Evolutionary conservation across 2,329 filamentous ascomycete genomes (phyloP).

Genomic region (Fusarium solani-melongenae): DNA sequence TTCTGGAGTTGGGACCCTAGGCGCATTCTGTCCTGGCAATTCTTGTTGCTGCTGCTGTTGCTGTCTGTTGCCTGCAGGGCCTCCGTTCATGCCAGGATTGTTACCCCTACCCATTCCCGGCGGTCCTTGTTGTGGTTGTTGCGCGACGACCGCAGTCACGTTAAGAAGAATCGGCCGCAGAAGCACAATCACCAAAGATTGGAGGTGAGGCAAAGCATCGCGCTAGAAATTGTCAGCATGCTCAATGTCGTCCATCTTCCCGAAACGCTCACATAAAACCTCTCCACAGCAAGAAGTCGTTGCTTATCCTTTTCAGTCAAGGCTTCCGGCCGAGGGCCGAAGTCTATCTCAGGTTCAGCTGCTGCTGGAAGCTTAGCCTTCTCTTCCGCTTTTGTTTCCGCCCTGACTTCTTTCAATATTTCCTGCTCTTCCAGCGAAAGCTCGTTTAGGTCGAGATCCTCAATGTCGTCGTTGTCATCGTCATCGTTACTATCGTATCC

Average conservation of each 20-base stretch:
- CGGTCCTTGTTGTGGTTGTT: constrained; percentile 62
- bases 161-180: constrained; percentile 89
- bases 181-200: constrained; percentile 92
- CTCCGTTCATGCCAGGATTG: constrained; percentile 55
- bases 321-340: constrained; percentile 60
- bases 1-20: constrained; percentile 55
- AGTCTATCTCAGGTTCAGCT: constrained; percentile 48
- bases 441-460: constrained; percentile 60
- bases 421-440: constrained; percentile 53
- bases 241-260: neutral
- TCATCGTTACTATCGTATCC: constrained; percentile 77
- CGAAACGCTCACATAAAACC: constrained; percentile 79
- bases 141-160: constrained; percentile 83
- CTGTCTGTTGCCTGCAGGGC: constrained; percentile 46
- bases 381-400: constrained; percentile 47
- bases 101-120: constrained; percentile 54
- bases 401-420: constrained; percentile 55
- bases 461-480: constrained; percentile 56
- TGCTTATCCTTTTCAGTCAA: constrained; percentile 68
- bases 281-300: constrained; percentile 79
- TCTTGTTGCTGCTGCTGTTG: constrained; percentile 43
- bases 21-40: constrained; percentile 46
- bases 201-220: constrained; percentile 83
- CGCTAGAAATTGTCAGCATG: constrained; percentile 58
- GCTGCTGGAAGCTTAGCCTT: constrained; percentile 30